Evolutionary conservation across 1,284 basidiomycete species (phyloP), one percentile per base, ranked within the genome.

Genomic region (Mycena sp.): DNA sequence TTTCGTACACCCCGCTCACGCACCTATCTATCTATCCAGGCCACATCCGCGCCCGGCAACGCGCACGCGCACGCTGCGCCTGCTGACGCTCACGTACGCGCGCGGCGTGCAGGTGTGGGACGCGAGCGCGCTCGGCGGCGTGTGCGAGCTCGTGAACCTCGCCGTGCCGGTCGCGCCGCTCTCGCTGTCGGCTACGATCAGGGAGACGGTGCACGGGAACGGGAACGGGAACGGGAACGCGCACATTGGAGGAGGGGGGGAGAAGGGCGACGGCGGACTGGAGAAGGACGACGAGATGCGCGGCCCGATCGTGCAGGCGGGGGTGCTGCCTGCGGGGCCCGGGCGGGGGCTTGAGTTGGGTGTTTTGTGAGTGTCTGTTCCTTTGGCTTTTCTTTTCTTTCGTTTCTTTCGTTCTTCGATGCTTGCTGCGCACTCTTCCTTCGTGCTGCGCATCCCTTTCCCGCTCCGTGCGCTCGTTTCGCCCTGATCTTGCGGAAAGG

Each of bases 41-140:
- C 23, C 14, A 37, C 16, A 11, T 43, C n/a, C 14, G 29, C 37
- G 2, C 6, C 38, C 30, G 14, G 14, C 30, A 37, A 26, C 35
- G 10, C 12, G 1, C 6, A n/a, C 38, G 10, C 37, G 21, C 19
- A 50, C 35, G 3, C 55, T 37, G 25, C 80, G 84, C n/a, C 73
- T 90, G 6, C 81, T 92, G 11, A 74, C 90, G 45, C 74, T 91
- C 10, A 86, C 82, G 0, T 91, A 91, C 71, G 71, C 77, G 9
- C 74, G 78, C 6, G 87, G 87, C 4, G 70, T 92, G 38, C 88
- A 91, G 69, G 80, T 91, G 28, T 92, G 90, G 90, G 88, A 92
- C 70, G 87, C 86, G 66, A 81, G 84, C 6, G 80, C 85, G 67
- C 74, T 91, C 14, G 83, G 80, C 16, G 80, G 82, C 0, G 82